Base-by-base conservation (phyloP, 495 filamentous ascomycete genomes). In the Gamarada debralockiae region DNA sequence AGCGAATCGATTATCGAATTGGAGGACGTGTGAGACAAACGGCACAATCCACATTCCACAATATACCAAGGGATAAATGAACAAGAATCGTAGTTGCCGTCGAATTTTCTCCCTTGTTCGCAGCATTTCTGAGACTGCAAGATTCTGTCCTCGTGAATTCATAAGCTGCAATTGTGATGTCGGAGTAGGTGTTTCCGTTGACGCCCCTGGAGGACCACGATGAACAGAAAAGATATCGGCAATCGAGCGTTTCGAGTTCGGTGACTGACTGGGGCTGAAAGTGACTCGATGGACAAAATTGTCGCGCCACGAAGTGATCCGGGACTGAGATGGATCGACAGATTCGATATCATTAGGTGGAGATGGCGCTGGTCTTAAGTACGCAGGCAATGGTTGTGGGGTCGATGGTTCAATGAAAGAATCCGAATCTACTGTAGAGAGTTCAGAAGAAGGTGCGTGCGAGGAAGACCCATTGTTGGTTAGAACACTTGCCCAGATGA, bases 41-140 rank as follows among this genome's bases (percentile, higher is more conserved):
- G 87, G 85, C n/a, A 82, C 65, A 31, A 85, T 63, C 87, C 87
- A 91, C 67, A 86, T 78, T 22, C 81, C 58, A n/a, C 84, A 72
- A 69, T 90, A 90, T 44, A 83, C 71, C 13, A 81, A 59, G 6
- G 87, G 87, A 65, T 91, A 90, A 41, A 84, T 79, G 61, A 90
- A 86, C 2, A 90, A 67, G 24, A 84, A 72, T 39, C 83, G 76
- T 10, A 90, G 70, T 57, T 90, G 87, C 4, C 81, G 77, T 29
- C 74, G 76, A 53, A 86, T 84, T 42, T 73, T 74, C 34, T 75
- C 69, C 37, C 82, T 72, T 20, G 69, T 73, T 6, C 62, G 64
- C 0, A 62, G 54, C 43, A 73, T 61, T 24, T 63, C 57, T 3
- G 57, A 55, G 17, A 64, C 63, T 22, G 12, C 63, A 40, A 53